Percentiles rank a stretch among this genome's conserved stretches.
These are phyloP conservation scores for Chalaropsis ovoidea DNA, from an alignment of 2,329 filamentous ascomycete genomes.

Conservation along the genomic window DNA sequence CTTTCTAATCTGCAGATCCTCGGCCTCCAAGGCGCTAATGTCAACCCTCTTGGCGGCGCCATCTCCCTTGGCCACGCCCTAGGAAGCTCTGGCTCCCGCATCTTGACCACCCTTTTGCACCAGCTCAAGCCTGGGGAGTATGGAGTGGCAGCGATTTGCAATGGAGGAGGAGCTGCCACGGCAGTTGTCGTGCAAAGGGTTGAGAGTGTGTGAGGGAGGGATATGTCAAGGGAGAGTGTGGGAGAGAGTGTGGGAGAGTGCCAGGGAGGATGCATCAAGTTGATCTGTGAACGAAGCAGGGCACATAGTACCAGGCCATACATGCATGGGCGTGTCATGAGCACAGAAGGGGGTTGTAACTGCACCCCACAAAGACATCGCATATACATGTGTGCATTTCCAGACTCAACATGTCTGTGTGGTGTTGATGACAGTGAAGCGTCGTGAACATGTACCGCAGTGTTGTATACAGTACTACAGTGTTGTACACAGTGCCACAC, in stretches of 20 bases:
- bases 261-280: background rate
- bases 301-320: background rate
- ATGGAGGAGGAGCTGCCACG: slow-evolving; percentile 85
- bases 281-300: background rate
- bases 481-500: background rate
- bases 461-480: background rate
- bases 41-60: slow-evolving; percentile 82
- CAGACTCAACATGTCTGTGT: background rate
- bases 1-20: slow-evolving; percentile 49
- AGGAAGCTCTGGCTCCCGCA: slow-evolving; percentile 85
- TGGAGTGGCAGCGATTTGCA: slow-evolving; percentile 91
- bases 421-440: background rate
- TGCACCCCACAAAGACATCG: background rate
- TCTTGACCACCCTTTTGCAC: slow-evolving; percentile 80
- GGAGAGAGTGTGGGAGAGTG: background rate
- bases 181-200: slow-evolving; percentile 84
- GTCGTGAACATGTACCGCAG: too few species aligned
- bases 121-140: slow-evolving; percentile 89
- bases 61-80: slow-evolving; percentile 87
- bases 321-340: background rate
- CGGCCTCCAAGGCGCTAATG: slow-evolving; percentile 64
- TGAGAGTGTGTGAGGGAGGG: slow-evolving; percentile 43
- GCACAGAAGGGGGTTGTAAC: background rate
- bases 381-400: too few species aligned
- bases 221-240: background rate